Evolutionary conservation across 2,329 filamentous ascomycete genomes (phyloP), one percentile per base, ranked within the genome.

Genomic region (Aspergillus fischeri): DNA sequence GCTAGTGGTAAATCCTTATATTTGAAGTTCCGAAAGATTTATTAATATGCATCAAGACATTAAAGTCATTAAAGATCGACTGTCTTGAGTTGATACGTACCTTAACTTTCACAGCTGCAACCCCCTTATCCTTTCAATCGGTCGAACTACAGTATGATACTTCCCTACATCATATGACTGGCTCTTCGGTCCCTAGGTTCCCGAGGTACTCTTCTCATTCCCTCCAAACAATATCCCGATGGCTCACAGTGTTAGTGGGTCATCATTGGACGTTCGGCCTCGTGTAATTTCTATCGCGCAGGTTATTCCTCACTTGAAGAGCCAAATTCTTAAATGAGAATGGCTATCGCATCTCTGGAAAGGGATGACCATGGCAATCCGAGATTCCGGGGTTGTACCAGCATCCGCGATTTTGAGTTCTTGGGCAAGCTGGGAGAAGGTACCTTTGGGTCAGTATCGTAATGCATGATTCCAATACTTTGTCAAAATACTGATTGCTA

Each of bases 361-460:
- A 76, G 75, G 47, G 68, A 74, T 51, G 67, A 65, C 56, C 67
- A 75, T 70, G 83, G 74, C 60, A 77, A 70, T 71, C 78, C 73
- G 68, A 87, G 83, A 63, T 99, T 95, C 73, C 80, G 81, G 53
- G 94, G 94, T 60, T 97, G 93, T 79, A 94, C 92, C 51, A 72
- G 69, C 47, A 76, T 77, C 45, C 70, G 70, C 17, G 72, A 78
- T 38, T 77, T 74, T 59, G 71, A 72, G 53, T 77, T 75, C 50
- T 52, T 73, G 51, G 71, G 67, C 50, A 79, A 79, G 85, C 84
- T 99, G 55, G 93, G 93, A 65, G 93, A 97, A 74, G 93, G 93
- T 60, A 97, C 93, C 24, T 97, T 97, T 77, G 93, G 93, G 87
- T 90, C 77, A 66, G 85, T 70, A 51, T 52, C 27, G 32, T 7